Base-by-base conservation (phyloP, 2,329 filamentous ascomycete species). In the Penicillium italicum region DNA sequence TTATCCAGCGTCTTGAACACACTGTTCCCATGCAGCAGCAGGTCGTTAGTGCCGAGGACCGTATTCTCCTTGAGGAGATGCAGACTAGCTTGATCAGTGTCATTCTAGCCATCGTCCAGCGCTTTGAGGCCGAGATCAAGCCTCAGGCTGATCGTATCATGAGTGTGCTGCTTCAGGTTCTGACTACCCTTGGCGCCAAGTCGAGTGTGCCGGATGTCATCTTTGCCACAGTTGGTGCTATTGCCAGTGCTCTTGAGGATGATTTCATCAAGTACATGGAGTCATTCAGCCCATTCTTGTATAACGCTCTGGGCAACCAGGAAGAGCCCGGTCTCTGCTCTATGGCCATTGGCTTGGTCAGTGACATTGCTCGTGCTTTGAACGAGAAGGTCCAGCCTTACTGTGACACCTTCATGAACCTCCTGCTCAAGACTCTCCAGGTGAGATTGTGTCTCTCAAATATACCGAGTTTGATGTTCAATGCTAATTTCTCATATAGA, bases 211-310 rank as follows among this genome's bases (percentile, higher is more conserved):
- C 94, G 16, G 94, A 99, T 76, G 90, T 90, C 9, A 84, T 96
- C 58, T 97, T 99, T 69, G 90, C 91, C 49, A 89, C 91, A 56
- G 89, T 97, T 68, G 94, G 93, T 71, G 86, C 90, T n/a, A 82
- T 99, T 58, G 89, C 94, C 38, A 96, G 89, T 67, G 89, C 92
- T 37, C 82, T 97, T 68, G 92, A 97, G 71, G 90, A 91, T 52
- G 91, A 93, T 64, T 99, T 99, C 74, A 80, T 88, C 72, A 94
- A 95, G 79, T 99, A 99, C 80, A 97, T 99, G 93, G 91, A 96
- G 40, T 85, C 90, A 2, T 99, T 99, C 76, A 82, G 86, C 42
- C 91, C 91, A 10, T 97, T 91, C 84, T 80, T 99, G 47, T 94
- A 94, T 82, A 95, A 91, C 65, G 94, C 94, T 28, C 85, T 99